Percentiles rank a stretch among this genome's conserved stretches.
phyloP scores from a whole-genome alignment of 2,329 filamentous ascomycete genomes.

The Coniella lustricola region DNA sequence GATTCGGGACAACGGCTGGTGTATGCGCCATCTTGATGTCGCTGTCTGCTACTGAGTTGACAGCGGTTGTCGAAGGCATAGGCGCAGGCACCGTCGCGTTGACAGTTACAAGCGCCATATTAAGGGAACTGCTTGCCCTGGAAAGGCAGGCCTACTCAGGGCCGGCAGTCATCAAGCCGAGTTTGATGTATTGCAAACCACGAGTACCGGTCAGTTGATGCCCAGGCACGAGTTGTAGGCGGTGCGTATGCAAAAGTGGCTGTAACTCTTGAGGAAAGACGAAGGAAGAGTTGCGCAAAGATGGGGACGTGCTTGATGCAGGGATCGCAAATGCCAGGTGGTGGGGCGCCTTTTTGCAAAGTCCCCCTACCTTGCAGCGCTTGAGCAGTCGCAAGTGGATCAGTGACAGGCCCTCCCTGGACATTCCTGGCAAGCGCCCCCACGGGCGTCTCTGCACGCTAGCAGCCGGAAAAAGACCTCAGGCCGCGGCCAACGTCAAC shows the following conservation, averaged over 20 bases:
- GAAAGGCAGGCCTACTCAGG: not conserved
- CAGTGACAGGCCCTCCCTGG: not conserved
- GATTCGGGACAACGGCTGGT: constrained; percentile 2
- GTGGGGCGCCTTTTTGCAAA: not conserved
- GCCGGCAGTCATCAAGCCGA: not conserved
- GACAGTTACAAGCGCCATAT: constrained; percentile 9
- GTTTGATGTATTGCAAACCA: not conserved
- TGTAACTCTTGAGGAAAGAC: not conserved
- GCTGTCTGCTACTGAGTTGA: constrained; percentile 2
- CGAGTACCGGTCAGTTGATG: too few relatives aligned
- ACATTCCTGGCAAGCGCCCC: not conserved
- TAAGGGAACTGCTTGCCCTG: constrained; percentile 1
- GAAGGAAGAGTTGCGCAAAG: not conserved
- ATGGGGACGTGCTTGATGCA: constrained; percentile 2
- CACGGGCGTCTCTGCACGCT: not conserved
- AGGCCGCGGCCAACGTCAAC: constrained; percentile 10
- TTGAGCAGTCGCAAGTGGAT: constrained; percentile 17
- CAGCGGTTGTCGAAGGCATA: constrained; percentile 1
- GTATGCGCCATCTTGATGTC: constrained; percentile 55
- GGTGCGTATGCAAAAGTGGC: too few relatives aligned
- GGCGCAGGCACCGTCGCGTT: constrained; percentile 2
- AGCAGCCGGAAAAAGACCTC: constrained; percentile 14
- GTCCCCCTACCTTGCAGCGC: not conserved
- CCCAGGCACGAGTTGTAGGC: too few relatives aligned
- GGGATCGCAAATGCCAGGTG: constrained; percentile 9